Base-by-base conservation (phyloP, 495 filamentous ascomycete genomes). In the Amniculicola lignicola region DNA sequence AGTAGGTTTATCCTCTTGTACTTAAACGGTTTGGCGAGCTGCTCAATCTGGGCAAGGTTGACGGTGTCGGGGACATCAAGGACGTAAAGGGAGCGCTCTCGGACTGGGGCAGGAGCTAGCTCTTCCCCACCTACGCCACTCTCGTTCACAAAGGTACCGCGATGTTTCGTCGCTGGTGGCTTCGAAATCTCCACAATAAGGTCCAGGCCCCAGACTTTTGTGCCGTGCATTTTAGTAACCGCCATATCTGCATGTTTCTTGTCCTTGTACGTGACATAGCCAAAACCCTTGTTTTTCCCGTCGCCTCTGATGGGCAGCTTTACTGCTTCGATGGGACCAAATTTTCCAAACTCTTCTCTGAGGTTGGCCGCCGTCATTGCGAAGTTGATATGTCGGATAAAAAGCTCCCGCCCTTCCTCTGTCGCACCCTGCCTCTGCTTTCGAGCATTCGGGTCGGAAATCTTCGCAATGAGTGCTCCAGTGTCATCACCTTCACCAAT, bases 351-450 rank as follows among this genome's bases (percentile, higher is more conserved):
- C 2, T 86, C 62, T 2, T 82, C 78, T 44, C 75, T 72, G 31
- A 96, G 60, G 25, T 95, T 87, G 1, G 80, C 68, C 59, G 90
- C 87, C 1, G 67, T 78, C 11, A 81, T 77, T 16, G 74, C 77
- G 58, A 77, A 82, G 61, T 89, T 79, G 11, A 96, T 65, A 53
- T 92, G 89, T 29, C 76, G 77, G 50, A 95, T 77, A 62, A 87
- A 90, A n/a, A 98, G 58, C 68, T 97, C 92, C 19, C 93, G 82
- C 10, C 84, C 88, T 69, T 96, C 92, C 16, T 84, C 72, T 47
- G 88, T 78, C 22, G 93, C 82, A n/a, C 90, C 89, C 28, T 82
- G 76, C n/a, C 93, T 84, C 16, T 81, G 76, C 67, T 91, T 83
- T 72, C 87, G 92, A 18, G 79, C 76, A 1, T 71, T 72, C 0